Conservation (phyloP, 1,139 yeast species). For the Pichia sp. region DNA sequence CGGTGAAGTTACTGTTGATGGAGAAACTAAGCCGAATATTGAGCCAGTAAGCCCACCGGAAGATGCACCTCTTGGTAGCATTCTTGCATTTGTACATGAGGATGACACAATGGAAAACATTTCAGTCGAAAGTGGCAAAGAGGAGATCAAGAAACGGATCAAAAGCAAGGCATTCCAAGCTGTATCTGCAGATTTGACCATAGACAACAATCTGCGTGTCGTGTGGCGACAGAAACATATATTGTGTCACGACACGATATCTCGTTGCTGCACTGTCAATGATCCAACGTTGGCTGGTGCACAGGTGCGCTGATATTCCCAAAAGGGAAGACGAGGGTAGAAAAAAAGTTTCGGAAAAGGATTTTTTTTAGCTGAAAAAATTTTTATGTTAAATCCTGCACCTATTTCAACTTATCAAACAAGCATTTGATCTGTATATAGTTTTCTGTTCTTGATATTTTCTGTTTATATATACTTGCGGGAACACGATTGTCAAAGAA, state of each 20-base stretch:
- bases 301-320: constrained; percentile 11
- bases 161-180: constrained; percentile 38
- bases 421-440: background rate
- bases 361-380: constrained; percentile 1
- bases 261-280: background rate
- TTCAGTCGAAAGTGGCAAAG: background rate
- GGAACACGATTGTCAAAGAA: background rate
- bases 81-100: constrained; percentile 31
- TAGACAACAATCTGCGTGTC: constrained; percentile 5
- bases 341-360: constrained; percentile 1
- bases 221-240: constrained; percentile 5
- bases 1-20: constrained; percentile 2
- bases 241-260: background rate
- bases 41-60: constrained; percentile 33
- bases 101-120: background rate
- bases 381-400: constrained; percentile 1
- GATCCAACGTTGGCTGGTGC: constrained; percentile 6
- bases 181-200: constrained; percentile 30
- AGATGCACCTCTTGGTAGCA: constrained; percentile 31
- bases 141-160: constrained; percentile 30
- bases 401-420: constrained; percentile 3
- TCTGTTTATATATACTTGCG: background rate
- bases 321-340: background rate
- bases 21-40: constrained; percentile 20
- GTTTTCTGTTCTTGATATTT: background rate